Evolutionary conservation across 495 filamentous ascomycete species (phyloP), one percentile per base, ranked within the genome.

Genomic region (Trichoderma asperelloides): DNA sequence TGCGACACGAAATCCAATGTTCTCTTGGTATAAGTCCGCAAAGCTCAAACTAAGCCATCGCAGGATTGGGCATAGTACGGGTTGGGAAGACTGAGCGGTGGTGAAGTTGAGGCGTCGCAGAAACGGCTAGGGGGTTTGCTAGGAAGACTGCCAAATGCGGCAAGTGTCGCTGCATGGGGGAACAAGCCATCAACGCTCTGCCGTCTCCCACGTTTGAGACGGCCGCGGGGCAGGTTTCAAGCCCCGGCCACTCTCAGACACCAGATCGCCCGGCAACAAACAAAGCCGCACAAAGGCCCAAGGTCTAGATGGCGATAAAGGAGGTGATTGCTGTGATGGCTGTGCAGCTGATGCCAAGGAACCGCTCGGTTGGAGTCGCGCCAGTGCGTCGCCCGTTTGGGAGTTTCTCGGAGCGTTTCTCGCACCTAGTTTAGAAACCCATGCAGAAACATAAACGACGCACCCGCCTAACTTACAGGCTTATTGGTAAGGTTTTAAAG

Each of bases 261-360:
- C 23, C 25, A 60, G 55, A 60, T 60, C 55, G 55, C 9, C 55
- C 55, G 55, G 55, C 55, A 60, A 60, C 23, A 30, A 60, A 30
- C 55, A 30, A 60, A 60, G 55, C 55, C 55, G 55, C 55, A 60
- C 12, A 30, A 60, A 12, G 8, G 18, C 15, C 16, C 11, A 60
- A 13, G 16, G 55, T 30, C 55, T 60, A 30, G 55, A 60, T 30
- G 55, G 55, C 25, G 13, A 25, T 13, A 25, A 33, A 60, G 23
- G 23, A 30, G 25, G 55, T 15, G 12, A 30, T 30, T 12, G 25
- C 5, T 60, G 27, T 9, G 55, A 12, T 47, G 43, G 27, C 11
- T 11, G 27, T 27, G 18, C n/a, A 12, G 18, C 12, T 60, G 27
- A 1, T 60, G 55, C 43, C n/a, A 30, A 30, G 25, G 12, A 16